Base-by-base conservation (phyloP, 306 rosid genomes). In the Dicorynia guianensis region DNA sequence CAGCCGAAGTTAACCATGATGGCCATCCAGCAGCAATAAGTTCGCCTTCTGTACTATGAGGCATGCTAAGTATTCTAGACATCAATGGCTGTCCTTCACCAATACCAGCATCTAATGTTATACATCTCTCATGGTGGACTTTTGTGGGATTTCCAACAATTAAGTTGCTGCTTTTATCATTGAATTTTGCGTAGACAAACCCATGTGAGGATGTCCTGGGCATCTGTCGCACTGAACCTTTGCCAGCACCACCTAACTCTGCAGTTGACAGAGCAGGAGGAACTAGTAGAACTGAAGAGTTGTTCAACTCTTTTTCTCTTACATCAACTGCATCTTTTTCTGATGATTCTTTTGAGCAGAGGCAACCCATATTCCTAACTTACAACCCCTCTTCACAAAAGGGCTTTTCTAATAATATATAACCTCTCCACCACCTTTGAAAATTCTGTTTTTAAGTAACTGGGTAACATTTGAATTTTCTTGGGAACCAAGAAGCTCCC, bases 1-100 rank as follows among this genome's bases (percentile, higher is more conserved):
- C 98, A 10, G 87, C 97, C 3, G 96, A 89, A 74, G 93, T 81
- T 76, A 95, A 86, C 98, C 98, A 95, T 6, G 83, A 47, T 3
- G 97, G 98, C 98, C 98, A 95, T 15, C 87, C 97, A 5, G 75
- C 83, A 76, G 73, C 83, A 70, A 77, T 19, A 47, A 75, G 65
- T 69, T 77, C 85, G 5, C 78, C 83, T 77, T 76, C 85, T 36
- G 42, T 55, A 50, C 71, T 76, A 33, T 69, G 59, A 14, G 83
- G 76, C 76, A 90, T 78, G 55, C 93, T 91, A 35, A 79, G 85
- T 40, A 88, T 72, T 86, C 89, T 86, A 76, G 86, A 82, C 87
- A 85, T 67, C 48, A 77, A 34, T 5, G 85, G 76, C 47, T 76
- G 67, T 66, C 42, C 72, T 74, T 81, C 86, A 72, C 61, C 77